Evolutionary conservation across 1,139 yeast species (phyloP).

Genomic region (Geotrichum reessii): DNA sequence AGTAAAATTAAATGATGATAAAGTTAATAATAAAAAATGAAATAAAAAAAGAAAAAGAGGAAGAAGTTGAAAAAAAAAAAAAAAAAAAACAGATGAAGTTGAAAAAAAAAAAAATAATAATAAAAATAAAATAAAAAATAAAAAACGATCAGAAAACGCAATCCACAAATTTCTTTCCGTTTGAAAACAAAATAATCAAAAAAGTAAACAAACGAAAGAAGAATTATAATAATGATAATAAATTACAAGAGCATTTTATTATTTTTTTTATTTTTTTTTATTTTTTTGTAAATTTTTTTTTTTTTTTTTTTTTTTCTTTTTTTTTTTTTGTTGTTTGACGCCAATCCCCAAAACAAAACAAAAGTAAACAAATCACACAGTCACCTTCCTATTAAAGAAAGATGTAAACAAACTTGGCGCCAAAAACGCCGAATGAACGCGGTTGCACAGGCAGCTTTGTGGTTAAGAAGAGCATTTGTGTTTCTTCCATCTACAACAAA

Average conservation of each 20-base stretch:
- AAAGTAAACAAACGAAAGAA: conserved; percentile 11
- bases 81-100: neutral
- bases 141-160: neutral
- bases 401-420: conserved; percentile 8
- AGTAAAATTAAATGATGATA: no score
- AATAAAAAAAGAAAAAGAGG: neutral
- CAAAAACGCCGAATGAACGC: conserved; percentile 3
- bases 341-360: neutral
- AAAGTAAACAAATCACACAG: neutral
- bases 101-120: neutral
- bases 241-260: neutral
- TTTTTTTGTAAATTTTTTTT: neutral
- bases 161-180: neutral
- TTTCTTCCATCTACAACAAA: neutral
- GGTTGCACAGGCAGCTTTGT: neutral
- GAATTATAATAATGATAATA: neutral
- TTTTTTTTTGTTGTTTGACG: neutral
- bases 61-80: neutral
- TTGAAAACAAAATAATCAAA: neutral
- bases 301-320: neutral
- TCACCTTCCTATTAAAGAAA: conserved; percentile 6
- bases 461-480: neutral
- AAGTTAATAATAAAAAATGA: no score
- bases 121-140: neutral
- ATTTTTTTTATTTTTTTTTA: neutral